These are phyloP conservation scores for Trichomonascaceae sp. DNA, from an alignment of 1,139 yeast species.

Conservation along the genomic window DNA sequence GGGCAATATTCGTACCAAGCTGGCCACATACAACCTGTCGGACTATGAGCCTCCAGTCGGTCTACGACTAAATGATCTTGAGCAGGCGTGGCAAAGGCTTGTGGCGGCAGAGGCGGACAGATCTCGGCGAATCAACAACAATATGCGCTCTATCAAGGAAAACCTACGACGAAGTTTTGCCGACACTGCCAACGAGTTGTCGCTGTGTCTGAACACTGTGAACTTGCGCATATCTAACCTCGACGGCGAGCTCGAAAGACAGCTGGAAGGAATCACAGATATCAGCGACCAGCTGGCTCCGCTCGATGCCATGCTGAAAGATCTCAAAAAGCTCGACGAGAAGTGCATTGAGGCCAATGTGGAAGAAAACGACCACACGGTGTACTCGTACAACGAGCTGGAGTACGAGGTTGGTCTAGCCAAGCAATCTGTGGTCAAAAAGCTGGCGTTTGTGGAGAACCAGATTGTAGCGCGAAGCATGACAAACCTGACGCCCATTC, in stretches of 20 bases:
- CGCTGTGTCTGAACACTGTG: slow-evolving; percentile 21
- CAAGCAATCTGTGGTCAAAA: slow-evolving; percentile 25
- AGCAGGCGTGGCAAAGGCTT: slow-evolving; percentile 23
- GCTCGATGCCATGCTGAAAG: slow-evolving; percentile 17
- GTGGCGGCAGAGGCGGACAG: slow-evolving; percentile 23
- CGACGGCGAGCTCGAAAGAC: slow-evolving; percentile 29
- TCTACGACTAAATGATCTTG: slow-evolving; percentile 21
- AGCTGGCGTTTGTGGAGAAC: slow-evolving; percentile 29
- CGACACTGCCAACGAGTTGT: slow-evolving; percentile 26
- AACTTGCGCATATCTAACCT: slow-evolving; percentile 22
- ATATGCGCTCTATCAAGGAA: slow-evolving; percentile 25
- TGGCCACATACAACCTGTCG: slow-evolving; percentile 26
- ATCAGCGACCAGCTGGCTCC: slow-evolving; percentile 25
- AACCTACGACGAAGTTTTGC: slow-evolving; percentile 38
- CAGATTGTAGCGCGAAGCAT: slow-evolving; percentile 29
- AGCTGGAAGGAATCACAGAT: slow-evolving; percentile 22
- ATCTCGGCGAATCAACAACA: slow-evolving; percentile 24
- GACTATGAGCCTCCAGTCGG: slow-evolving; percentile 28
- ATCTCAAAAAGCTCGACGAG: slow-evolving; percentile 19
- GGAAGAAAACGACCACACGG: slow-evolving; percentile 30
- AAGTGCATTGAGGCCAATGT: slow-evolving; percentile 27
- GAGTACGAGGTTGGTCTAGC: slow-evolving; percentile 30
- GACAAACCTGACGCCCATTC: slow-evolving; percentile 30
- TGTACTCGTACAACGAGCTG: slow-evolving; percentile 28
- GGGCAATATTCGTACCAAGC: slow-evolving; percentile 28